Percentiles rank a stretch among this genome's conserved stretches.
Evolutionary conservation across 306 rosid species (phyloP).

Genomic region (Quercus aquifolioides): DNA sequence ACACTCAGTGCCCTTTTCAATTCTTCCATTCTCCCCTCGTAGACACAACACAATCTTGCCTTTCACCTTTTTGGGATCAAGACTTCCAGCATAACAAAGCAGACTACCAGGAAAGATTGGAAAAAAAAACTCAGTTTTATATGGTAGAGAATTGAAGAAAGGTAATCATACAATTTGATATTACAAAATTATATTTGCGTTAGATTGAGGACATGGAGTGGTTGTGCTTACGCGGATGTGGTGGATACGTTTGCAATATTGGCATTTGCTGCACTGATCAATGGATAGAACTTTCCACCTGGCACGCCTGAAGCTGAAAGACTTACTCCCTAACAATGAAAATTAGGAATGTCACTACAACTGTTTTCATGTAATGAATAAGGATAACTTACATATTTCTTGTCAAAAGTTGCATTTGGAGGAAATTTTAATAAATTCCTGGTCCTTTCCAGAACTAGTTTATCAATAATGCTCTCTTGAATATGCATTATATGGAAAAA

Average conservation of each 20-base stretch:
- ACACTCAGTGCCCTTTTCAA: constrained; percentile 32
- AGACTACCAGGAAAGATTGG: constrained; percentile 19
- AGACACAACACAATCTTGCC: constrained; percentile 66
- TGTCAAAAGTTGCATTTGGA: too few relatives aligned
- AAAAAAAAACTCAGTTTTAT: too few relatives aligned
- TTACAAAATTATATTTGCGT: neutral
- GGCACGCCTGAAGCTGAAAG: constrained; percentile 42
- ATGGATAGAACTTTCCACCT: constrained; percentile 38
- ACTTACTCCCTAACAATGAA: constrained; percentile 47
- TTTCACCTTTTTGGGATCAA: constrained; percentile 48
- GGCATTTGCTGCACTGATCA: constrained; percentile 39
- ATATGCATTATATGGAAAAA: too few relatives aligned
- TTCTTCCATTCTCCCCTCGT: constrained; percentile 26
- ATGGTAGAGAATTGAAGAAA: neutral
- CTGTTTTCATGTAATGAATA: neutral
- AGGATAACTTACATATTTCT: too few relatives aligned
- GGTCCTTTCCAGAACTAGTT: too few relatives aligned
- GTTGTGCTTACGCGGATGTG: constrained; percentile 34
- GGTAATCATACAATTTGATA: neutral
- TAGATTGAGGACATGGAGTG: neutral
- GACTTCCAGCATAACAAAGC: constrained; percentile 30
- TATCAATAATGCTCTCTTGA: too few relatives aligned
- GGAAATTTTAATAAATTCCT: too few relatives aligned
- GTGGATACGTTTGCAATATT: neutral
- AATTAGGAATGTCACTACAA: neutral